Evolutionary conservation across 768 basidiomycete species (phyloP).

Genomic region (Boletus patriciae): DNA sequence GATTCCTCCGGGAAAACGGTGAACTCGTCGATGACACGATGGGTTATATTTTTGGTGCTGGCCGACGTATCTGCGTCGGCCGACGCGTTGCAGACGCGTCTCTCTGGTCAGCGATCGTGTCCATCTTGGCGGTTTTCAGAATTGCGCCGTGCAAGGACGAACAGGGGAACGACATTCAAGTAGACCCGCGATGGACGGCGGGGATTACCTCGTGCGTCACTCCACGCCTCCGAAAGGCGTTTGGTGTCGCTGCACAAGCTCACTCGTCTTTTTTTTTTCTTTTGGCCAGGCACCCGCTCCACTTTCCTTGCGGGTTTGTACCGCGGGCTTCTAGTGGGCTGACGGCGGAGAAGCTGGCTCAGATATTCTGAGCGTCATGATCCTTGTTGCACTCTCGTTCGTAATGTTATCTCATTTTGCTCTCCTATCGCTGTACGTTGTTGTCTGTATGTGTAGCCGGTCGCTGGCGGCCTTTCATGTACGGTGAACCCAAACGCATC

Average conservation of each 20-base stretch:
- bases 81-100: slow-evolving; percentile 43
- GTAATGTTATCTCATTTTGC: background rate
- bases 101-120: slow-evolving; percentile 36
- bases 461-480: too few relatives aligned
- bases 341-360: slow-evolving; percentile 15
- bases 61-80: slow-evolving; percentile 42
- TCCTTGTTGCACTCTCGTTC: background rate
- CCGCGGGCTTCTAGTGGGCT: slow-evolving; percentile 24
- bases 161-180: slow-evolving; percentile 23
- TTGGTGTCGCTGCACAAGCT: background rate
- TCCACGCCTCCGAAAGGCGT: background rate
- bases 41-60: slow-evolving; percentile 36
- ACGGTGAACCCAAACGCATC: too few relatives aligned
- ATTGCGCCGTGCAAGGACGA: slow-evolving; percentile 32
- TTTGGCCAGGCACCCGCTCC: slow-evolving; percentile 21
- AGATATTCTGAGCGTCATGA: slow-evolving; percentile 17
- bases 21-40: slow-evolving; percentile 32
- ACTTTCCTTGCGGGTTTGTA: slow-evolving; percentile 27
- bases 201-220: slow-evolving; percentile 30
- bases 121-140: slow-evolving; percentile 36
- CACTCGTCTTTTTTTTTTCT: background rate
- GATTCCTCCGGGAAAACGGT: slow-evolving; percentile 29
- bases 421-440: background rate
- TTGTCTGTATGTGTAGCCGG: background rate
- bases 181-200: slow-evolving; percentile 23